A percentile compares a stretch with the other conserved stretches of the same genome.
Evolutionary conservation across 345 rosid genomes (phyloP).

Genomic region (Chamaenerion angustifolium): DNA sequence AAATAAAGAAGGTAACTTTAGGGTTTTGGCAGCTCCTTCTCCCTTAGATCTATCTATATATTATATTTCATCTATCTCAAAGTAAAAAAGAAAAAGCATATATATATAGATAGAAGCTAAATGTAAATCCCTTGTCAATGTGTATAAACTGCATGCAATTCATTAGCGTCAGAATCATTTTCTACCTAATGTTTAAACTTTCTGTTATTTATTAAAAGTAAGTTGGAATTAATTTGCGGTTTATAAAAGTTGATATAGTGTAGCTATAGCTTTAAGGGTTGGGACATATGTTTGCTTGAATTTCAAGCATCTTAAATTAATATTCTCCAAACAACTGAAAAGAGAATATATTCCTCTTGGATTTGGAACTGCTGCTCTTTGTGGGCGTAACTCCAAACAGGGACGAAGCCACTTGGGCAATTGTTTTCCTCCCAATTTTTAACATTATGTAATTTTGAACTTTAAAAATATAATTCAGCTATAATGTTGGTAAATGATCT

Average conservation of each 20-base stretch:
- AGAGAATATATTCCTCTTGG: constrained; percentile 75
- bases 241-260: no score
- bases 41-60: no score
- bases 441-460: no score
- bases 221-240: no score
- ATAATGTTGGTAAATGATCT: no score
- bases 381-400: no score
- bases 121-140: neutral
- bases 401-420: no score
- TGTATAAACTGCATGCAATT: neutral
- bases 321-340: constrained; percentile 31
- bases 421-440: no score
- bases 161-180: neutral
- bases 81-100: neutral
- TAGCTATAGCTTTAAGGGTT: constrained; percentile 27
- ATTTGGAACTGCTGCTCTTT: constrained; percentile 10
- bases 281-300: constrained; percentile 74
- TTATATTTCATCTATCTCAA: neutral
- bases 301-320: constrained; percentile 80
- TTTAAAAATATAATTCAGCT: no score
- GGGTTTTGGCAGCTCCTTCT: constrained; percentile 12
- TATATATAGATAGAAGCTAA: neutral
- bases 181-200: neutral
- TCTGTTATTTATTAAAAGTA: no score
- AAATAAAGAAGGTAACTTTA: constrained; percentile 4